Evolutionary conservation across 106 monocot genomes (phyloP), one percentile per base, ranked within the genome.

Genomic region (Apostasia shenzhenica): DNA sequence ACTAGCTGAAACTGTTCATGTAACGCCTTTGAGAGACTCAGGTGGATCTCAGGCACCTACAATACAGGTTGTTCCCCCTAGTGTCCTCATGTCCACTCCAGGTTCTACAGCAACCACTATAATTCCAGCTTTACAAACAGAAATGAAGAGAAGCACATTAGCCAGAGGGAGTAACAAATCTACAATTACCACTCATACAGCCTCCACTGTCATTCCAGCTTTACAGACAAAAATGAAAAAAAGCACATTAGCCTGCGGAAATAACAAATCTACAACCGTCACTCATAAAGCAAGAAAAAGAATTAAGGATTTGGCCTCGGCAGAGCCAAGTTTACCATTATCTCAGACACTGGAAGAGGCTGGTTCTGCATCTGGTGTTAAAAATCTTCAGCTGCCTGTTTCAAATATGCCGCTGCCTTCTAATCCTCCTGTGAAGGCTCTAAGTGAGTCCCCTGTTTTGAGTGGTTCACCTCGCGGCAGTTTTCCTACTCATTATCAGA

Each of bases 231-330:
- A 87, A 70, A 48, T 73, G 60, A 67, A 70, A 57, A 80, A 73
- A 39, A 74, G 66, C 43, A 51, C 75, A 43, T 51, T 38, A 51
- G 57, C 14, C 57, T 48, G 83, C 68, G 61, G 39, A 11, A 65
- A 46, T 57, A 72, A 50, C 45, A 84, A 80, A 68, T 70, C 51
- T 60, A 60, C 56, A 47, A 11, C 75, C 50, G 65, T 53, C 70
- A 49, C 63, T 50, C 82, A 84, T 7, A 93, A 87, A 64, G 57
- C 90, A n/a, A 82, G 85, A 67, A 92, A 92, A 73, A 77, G 73
- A 62, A 92, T 85, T 70, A 89, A 89, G 78, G 74, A 67, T 55
- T 10, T 55, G 48, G 44, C 37, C 5, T 46, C 70, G n/a, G 49
- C 51, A 9, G 66, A 64, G 63, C 48, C 79, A 57, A 48, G 5